Conservation (phyloP, 495 filamentous ascomycete species). For the Margaritispora aquatica region DNA sequence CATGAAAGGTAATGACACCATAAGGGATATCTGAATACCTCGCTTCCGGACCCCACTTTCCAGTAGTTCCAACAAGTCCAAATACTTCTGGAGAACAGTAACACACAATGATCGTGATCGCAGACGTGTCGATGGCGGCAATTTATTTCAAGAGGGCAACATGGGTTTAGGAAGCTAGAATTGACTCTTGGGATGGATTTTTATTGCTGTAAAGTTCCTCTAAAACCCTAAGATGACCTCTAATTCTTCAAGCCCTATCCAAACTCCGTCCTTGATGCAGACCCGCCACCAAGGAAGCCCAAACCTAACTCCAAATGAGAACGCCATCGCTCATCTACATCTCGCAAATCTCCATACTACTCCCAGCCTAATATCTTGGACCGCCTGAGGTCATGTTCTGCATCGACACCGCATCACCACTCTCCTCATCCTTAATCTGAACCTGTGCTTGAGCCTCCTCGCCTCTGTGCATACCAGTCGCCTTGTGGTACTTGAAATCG, state of each 20-base stretch:
- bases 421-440: background rate
- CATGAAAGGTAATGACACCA: no score
- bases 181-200: background rate
- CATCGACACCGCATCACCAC: background rate
- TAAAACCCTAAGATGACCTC: background rate
- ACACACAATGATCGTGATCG: no score
- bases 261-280: background rate
- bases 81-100: no score
- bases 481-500: constrained; percentile 1
- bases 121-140: no score
- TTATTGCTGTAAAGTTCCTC: no score
- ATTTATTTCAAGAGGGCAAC: no score
- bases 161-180: no score
- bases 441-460: no score
- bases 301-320: background rate
- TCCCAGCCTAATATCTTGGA: background rate
- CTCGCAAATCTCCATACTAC: background rate
- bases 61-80: no score
- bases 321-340: background rate
- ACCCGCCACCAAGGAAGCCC: background rate
- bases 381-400: background rate
- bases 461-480: constrained; percentile 2
- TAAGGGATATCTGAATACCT: no score
- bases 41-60: no score
- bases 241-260: background rate